phyloP scores from a whole-genome alignment of 768 basidiomycete species.

The Leccinum subgranulosum region DNA sequence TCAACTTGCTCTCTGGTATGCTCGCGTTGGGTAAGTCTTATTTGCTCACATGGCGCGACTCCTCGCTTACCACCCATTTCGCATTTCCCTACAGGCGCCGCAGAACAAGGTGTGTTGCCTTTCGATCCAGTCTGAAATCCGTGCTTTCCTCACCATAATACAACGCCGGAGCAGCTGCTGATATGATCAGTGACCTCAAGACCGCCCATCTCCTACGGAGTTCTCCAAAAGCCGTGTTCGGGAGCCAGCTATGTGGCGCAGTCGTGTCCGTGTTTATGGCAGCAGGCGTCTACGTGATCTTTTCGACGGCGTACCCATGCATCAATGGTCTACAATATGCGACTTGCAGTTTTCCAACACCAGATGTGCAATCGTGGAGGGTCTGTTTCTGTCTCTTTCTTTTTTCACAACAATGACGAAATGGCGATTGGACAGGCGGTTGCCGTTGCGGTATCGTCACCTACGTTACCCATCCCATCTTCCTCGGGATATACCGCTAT shows the following conservation, averaged over 20 bases:
- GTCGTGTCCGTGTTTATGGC: constrained; percentile 60
- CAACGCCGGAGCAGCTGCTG: constrained; percentile 35
- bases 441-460: constrained; percentile 20
- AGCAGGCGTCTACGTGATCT: constrained; percentile 56
- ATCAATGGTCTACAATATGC: constrained; percentile 34
- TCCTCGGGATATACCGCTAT: constrained; percentile 60
- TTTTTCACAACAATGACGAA: background rate
- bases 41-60: background rate
- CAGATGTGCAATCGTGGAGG: constrained; percentile 26
- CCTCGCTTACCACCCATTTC: background rate
- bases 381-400: background rate
- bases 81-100: constrained; percentile 10
- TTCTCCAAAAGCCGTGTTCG: constrained; percentile 61
- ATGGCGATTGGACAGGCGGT: constrained; percentile 8
- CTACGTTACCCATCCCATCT: constrained; percentile 39
- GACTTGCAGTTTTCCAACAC: constrained; percentile 21
- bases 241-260: constrained; percentile 56
- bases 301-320: constrained; percentile 60
- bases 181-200: constrained; percentile 69
- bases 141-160: background rate
- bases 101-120: constrained; percentile 18
- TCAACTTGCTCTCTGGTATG: constrained; percentile 26
- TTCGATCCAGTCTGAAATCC: background rate
- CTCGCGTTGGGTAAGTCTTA: constrained; percentile 17
- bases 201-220: constrained; percentile 67